These are phyloP conservation scores for Gnomoniopsis smithogilvyi DNA, from an alignment of 2,329 filamentous ascomycete species.

Conservation along the genomic window DNA sequence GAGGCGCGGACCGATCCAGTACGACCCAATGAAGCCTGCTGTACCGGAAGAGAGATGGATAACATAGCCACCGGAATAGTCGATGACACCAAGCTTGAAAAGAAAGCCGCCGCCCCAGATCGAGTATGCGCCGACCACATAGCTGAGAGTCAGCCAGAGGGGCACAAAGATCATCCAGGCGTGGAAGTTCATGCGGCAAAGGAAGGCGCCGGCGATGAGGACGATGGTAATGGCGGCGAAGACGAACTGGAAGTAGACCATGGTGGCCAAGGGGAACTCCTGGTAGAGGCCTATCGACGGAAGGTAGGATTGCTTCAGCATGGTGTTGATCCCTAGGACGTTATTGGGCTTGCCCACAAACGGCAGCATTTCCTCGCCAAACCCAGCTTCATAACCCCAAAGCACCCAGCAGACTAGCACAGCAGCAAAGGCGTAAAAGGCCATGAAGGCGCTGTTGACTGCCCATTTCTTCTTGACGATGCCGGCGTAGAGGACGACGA, in stretches of 20 bases:
- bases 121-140: conserved; percentile 13
- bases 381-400: conserved; percentile 45
- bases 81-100: conserved; percentile 43
- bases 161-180: conserved; percentile 52
- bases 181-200: conserved; percentile 47
- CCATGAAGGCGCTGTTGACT: conserved; percentile 48
- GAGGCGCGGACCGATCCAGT: conserved; percentile 44
- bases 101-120: conserved; percentile 17
- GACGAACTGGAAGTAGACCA: conserved; percentile 53
- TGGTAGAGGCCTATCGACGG: conserved; percentile 38
- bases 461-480: conserved; percentile 47
- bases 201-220: conserved; percentile 42
- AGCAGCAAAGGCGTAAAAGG: conserved; percentile 46
- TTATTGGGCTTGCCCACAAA: conserved; percentile 45
- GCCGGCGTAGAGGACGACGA: conserved; percentile 46
- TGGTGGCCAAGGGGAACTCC: conserved; percentile 43
- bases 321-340: conserved; percentile 39
- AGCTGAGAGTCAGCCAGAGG: conserved; percentile 40
- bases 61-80: conserved; percentile 51
- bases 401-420: conserved; percentile 48
- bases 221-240: conserved; percentile 49
- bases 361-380: conserved; percentile 47
- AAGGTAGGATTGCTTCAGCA: conserved; percentile 39
- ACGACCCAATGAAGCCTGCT: conserved; percentile 43
- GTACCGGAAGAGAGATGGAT: conserved; percentile 52